Base-by-base conservation (phyloP, 2,329 filamentous ascomycete genomes). In the Pyrenochaeta sp. region DNA sequence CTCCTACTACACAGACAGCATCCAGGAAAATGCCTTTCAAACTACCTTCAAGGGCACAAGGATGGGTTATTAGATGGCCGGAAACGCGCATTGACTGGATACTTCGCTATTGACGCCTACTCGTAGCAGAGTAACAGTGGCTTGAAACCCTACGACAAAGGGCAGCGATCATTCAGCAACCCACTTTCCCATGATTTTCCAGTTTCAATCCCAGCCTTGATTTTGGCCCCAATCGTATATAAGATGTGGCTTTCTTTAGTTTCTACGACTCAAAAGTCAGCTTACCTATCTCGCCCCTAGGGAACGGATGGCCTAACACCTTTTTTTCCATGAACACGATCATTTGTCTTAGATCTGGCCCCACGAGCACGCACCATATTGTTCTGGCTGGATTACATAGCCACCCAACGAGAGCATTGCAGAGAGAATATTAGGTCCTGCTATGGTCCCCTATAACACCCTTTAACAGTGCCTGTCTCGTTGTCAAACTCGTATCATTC, bases 91-190 rank as follows among this genome's bases (percentile, higher is more conserved):
- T 32, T 56, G 30, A 59, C 43, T 57, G 49, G 50, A 39, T 48
- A 36, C 41, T 42, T 29, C 43, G 51, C 48, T 56, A 55, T 54
- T 29, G 51, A 48, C 58, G 48, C 63, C 56, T 56, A 40, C 45
- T 20, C 43, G 48, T 54, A 31, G 45, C 49, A 62, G 63, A 67
- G 65, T 66, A 65, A 68, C 65, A 62, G 63, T 68, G 65, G 65
- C 65, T 66, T 63, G 54, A 56, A 40, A 58, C 51, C 53, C 56
- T 65, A 57, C 56, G 51, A 66, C 63, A 17, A 47, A 43, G 44
- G 39, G 35, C 35, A 52, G 35, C 32, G 32, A 58, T 52, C 48
- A 60, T 58, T 64, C 61, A 67, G 60, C 58, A 64, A 58, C 58
- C 58, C 56, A 37, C 23, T 52, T 54, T 44, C 45, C 37, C 43